Conservation (phyloP, 2,329 filamentous ascomycete species). For the Paracorniculantispora psalliotae region DNA sequence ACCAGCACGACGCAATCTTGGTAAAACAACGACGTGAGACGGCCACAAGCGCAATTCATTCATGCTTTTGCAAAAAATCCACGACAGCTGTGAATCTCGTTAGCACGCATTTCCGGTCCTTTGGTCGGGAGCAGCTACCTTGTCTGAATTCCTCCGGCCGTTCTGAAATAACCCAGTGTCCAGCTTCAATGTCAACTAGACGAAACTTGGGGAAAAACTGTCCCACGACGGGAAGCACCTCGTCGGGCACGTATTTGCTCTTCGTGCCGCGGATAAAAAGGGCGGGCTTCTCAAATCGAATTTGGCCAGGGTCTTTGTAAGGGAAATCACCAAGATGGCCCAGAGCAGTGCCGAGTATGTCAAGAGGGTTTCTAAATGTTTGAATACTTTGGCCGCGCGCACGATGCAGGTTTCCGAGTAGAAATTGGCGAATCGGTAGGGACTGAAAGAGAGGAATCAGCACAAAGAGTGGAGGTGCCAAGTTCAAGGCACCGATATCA, state of each 20-base stretch:
- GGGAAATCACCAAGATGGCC: conserved; percentile 84
- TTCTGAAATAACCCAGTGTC: conserved; percentile 89
- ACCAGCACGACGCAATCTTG: no score
- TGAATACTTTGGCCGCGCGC: conserved; percentile 46
- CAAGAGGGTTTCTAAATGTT: conserved; percentile 76
- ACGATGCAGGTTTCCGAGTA: conserved; percentile 77
- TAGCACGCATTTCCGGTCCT: not conserved
- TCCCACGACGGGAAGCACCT: conserved; percentile 72
- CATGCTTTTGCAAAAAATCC: conserved; percentile 52
- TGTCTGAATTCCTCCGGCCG: conserved; percentile 72
- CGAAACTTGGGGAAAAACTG: conserved; percentile 77
- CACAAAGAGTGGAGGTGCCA: not conserved
- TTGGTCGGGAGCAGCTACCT: conserved; percentile 42
- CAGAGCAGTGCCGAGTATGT: conserved; percentile 61
- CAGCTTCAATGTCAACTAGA: conserved; percentile 68
- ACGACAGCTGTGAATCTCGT: conserved; percentile 47
- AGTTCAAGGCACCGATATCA: not conserved
- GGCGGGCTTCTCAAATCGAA: conserved; percentile 69
- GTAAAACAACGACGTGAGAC: no score
- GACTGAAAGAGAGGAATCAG: conserved; percentile 37
- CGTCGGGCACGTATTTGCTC: conserved; percentile 76
- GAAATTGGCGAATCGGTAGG: conserved; percentile 78
- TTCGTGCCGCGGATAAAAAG: conserved; percentile 75
- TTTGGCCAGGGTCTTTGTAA: conserved; percentile 64
- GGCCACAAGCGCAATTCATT: conserved; percentile 33